Base-by-base conservation (phyloP, 2,329 filamentous ascomycete species). In the Hypoxylon sp. region DNA sequence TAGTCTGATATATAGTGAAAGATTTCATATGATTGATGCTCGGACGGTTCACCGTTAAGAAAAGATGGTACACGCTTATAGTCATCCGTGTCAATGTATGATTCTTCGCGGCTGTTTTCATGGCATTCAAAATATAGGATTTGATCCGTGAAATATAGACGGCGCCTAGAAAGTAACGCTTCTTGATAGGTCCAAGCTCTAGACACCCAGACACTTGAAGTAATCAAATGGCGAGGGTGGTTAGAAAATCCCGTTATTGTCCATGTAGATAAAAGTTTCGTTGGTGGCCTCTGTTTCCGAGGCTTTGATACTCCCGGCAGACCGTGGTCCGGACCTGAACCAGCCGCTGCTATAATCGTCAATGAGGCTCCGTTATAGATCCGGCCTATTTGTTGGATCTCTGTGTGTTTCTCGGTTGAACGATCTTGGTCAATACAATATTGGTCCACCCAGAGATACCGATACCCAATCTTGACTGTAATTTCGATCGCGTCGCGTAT, bases 171-270 rank as follows among this genome's bases (percentile, higher is more conserved):
- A 4, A 57, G 14, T 1, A 58, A 10, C 1, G 46, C 48, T 21
- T 63, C 60, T 52, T 63, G 52, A 21, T 51, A 63, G 2, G 60
- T 63, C 60, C 60, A 63, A 5, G 23, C 60, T 34, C 60, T 63
- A 21, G 60, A 46, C 17, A 25, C 30, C 60, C 60, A 63, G n/a
- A 28, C 13, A 13, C 13, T 49, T 17, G 17, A 13, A 7, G 9
- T 11, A n/a, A 53, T 53, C 32, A 17, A 6, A 3, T 6, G 2
- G 34, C 2, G 6, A 19, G 50, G 30, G n/a, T 53, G 3, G 9
- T 38, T 32, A 14, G 32, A 17, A 30, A 19, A 38, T 2, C 50
- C 32, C n/a, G 13, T 23, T 9, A 28, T 17, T 48, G 41, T 17
- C 41, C 32, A 53, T 7, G n/a, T n/a, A n/a, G 21, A 36, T 2